Conservation (phyloP, 345 rosid genomes). For the Ceriops decandra region DNA sequence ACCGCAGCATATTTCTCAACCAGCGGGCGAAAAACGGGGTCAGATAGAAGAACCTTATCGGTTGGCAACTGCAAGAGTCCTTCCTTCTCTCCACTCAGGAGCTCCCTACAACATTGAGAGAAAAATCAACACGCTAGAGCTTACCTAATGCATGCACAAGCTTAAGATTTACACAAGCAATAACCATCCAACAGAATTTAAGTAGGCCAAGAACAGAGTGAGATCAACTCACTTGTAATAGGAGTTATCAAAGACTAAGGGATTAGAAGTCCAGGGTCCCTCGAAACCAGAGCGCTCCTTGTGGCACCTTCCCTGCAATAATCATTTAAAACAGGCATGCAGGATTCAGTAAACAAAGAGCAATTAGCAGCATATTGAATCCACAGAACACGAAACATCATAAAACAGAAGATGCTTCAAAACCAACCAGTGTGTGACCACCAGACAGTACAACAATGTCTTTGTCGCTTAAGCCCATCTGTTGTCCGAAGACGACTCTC, state of each 20-base stretch:
- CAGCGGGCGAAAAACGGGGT: constrained; percentile 75
- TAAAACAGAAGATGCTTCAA: too few relatives aligned
- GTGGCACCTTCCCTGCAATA: constrained; percentile 80
- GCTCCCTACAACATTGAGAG: constrained; percentile 47
- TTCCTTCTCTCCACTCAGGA: constrained; percentile 77
- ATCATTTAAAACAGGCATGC: background rate
- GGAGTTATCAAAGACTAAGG: constrained; percentile 84
- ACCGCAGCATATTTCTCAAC: constrained; percentile 94
- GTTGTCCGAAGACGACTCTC: constrained; percentile 59
- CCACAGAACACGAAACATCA: too few relatives aligned
- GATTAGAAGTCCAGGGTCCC: constrained; percentile 92
- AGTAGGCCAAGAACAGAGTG: too few relatives aligned
- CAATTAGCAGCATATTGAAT: too few relatives aligned
- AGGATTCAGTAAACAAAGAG: background rate
- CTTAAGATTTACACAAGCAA: background rate
- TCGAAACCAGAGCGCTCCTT: constrained; percentile 97
- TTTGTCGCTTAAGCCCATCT: constrained; percentile 86
- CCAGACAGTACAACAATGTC: constrained; percentile 95
- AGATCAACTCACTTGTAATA: constrained; percentile 64
- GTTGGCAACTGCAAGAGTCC: constrained; percentile 72
- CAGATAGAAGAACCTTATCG: constrained; percentile 77
- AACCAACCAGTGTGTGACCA: constrained; percentile 85
- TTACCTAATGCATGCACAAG: background rate
- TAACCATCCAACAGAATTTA: background rate
- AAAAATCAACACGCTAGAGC: background rate